Evolutionary conservation across 1,284 basidiomycete genomes (phyloP), one percentile per base, ranked within the genome.

Genomic region (Fistulinella cinereoalba): DNA sequence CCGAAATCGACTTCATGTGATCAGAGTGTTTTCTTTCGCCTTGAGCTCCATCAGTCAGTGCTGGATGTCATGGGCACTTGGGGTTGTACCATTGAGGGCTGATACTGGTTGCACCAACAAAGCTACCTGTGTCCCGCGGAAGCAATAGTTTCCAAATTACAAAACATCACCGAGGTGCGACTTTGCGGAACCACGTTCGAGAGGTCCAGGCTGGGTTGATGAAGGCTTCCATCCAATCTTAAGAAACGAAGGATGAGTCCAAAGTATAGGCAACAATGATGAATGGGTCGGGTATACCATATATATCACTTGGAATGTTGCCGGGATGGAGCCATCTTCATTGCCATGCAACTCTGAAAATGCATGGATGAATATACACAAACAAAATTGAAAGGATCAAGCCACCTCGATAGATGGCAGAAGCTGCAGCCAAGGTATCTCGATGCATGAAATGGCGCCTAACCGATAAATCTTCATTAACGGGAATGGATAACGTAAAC

Each of bases 171-270:
- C 90, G 42, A 99, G 68, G 57, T 79, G 92, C 0, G 82, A 80
- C 67, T 88, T 72, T 3, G 82, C 96, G 3, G 85, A 79, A n/a
- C 96, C 96, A 59, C 93, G 74, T 61, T 88, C 80, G 5, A 96
- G 73, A 0, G 94, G 84, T 65, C 92, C 87, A 6, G 87, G 89
- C 68, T 97, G 92, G 21, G 69, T 83, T 1, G 87, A 81, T 3
- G 85, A 79, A 16, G 95, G 93, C 64, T 95, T 97, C 96, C 97
- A 99, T n/a, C 97, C 96, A 67, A 99, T 97, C 92, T 96, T 55
- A 29, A 25, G 15, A 11, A 21, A 27, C n/a, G 25, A 43, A 18
- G n/a, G 16, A 32, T 42, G n/a, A 49, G 32, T 11, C 15, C n/a
- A n/a, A n/a, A 47, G 34, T 13, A 9, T 16, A 15, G n/a, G 29